Evolutionary conservation across 2,329 filamentous ascomycete species (phyloP).

Genomic region (Trichophyton benhamiae): DNA sequence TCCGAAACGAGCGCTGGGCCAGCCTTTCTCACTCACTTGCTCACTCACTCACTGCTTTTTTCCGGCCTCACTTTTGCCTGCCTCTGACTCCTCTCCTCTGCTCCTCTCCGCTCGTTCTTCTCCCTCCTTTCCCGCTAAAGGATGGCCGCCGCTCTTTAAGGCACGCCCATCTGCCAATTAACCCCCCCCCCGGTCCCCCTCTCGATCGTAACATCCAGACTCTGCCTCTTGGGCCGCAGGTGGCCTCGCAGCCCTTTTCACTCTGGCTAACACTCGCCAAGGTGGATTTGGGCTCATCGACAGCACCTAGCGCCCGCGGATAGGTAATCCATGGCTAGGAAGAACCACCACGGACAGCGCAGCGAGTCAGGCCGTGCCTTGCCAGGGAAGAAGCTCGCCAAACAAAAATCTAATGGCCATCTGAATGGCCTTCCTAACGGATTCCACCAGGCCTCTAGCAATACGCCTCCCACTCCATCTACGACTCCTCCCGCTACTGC

Average conservation of each 20-base stretch:
- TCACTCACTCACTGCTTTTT: neutral
- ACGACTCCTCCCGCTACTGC: constrained; percentile 17
- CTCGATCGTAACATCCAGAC: neutral
- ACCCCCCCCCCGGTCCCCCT: neutral
- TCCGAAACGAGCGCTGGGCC: constrained; percentile 2
- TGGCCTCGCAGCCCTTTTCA: constrained; percentile 31
- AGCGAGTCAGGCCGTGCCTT: constrained; percentile 83
- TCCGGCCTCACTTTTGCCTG: neutral
- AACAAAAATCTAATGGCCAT: constrained; percentile 45
- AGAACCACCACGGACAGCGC: constrained; percentile 57
- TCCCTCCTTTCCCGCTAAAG: neutral
- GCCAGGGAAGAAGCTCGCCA: constrained; percentile 56
- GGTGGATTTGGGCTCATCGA: constrained; percentile 35
- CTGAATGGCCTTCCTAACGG: constrained; percentile 40
- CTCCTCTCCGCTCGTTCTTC: neutral
- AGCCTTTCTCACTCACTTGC: neutral
- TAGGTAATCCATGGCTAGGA: constrained; percentile 37
- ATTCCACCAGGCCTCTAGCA: constrained; percentile 22
- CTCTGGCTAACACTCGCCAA: constrained; percentile 34
- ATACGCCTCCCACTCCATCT: neutral
- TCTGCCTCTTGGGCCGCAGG: neutral
- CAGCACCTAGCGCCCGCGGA: constrained; percentile 35
- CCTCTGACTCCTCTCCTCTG: neutral
- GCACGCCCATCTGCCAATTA: neutral
- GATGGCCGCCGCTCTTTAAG: neutral